Evolutionary conservation across 2,329 filamentous ascomycete species (phyloP).

Genomic region (Arachnomyces sp.): DNA sequence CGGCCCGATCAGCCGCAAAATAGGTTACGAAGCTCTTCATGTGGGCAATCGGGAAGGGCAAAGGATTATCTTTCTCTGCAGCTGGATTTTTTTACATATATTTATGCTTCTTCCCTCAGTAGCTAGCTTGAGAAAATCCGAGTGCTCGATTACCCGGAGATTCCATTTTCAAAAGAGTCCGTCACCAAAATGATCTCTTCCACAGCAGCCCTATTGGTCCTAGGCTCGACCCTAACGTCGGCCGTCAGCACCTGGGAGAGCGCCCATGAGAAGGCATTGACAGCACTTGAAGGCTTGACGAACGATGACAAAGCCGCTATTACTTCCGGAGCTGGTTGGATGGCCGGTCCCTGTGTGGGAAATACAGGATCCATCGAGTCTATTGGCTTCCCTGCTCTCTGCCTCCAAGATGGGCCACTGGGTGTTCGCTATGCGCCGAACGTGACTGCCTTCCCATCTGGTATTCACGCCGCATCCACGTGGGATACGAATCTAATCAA

Average conservation of each 20-base stretch:
- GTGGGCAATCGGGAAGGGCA: too few relatives aligned
- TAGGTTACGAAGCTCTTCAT: too few relatives aligned
- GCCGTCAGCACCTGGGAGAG: not conserved
- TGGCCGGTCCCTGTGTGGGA: constrained; percentile 24
- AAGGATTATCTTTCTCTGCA: too few relatives aligned
- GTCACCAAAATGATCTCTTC: too few relatives aligned
- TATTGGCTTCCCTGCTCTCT: constrained; percentile 25
- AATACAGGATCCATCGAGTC: constrained; percentile 22
- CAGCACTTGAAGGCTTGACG: not conserved
- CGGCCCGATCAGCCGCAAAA: too few relatives aligned
- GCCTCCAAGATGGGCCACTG: constrained; percentile 25
- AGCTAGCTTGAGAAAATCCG: too few relatives aligned
- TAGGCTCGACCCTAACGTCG: too few relatives aligned
- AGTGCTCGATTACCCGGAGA: too few relatives aligned
- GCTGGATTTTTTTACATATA: too few relatives aligned
- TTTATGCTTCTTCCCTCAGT: too few relatives aligned
- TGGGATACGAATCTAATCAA: constrained; percentile 53
- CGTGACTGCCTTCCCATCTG: constrained; percentile 65
- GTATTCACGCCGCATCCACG: constrained; percentile 59
- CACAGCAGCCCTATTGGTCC: too few relatives aligned
- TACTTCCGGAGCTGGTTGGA: constrained; percentile 23
- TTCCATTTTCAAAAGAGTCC: too few relatives aligned
- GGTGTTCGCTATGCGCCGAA: constrained; percentile 63
- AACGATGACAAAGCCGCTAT: constrained; percentile 21
- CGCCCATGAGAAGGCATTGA: not conserved